Base-by-base conservation (phyloP, 805 yeast species). In the Maudiozyma saulgeensis region DNA sequence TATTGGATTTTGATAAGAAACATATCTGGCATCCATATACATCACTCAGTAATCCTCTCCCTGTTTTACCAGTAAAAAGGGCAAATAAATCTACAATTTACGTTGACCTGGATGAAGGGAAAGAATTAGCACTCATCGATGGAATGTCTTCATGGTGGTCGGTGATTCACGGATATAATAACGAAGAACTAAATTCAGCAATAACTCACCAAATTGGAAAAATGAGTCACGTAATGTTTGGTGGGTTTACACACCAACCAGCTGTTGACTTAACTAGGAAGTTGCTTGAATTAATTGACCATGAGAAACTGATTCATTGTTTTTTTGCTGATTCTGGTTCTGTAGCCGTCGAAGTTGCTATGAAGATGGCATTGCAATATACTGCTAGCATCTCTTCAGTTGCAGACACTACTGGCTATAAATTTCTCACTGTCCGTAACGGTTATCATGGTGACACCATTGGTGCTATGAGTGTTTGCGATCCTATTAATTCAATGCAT, bases 391-490 rank as follows among this genome's bases (percentile, higher is more conserved):
- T 65, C 38, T 53, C 61, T 12, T 47, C 52, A 13, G 49, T 56
- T 32, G 49, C 63, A 26, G 62, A 64, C 32, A 59, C 58, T 47
- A 64, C 26, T 23, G 43, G 42, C 16, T 25, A 15, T 19, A 58
- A 53, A 49, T 56, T 69, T 42, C 48, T 70, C 51, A 68, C 70
- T 50, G 62, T 66, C 21, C 57, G 58, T 4, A 59, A 58, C 43
- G 71, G 71, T 31, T 70, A 68, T 50, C 73, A 69, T 47, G 74
- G 74, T 12, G 67, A 71, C 49, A 65, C 70, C 1, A 55, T 68
- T 39, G 72, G 71, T 31, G 73, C 69, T 16, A 68, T 69, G 59
- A 67, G 72, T 15, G 70, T 67, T 6, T 68, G 71, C 51, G 66
- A 61, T 35, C 58, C 62, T 2, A 62, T 67, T 1, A 62, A 61